A percentile compares a stretch with the other conserved stretches of the same genome.
phyloP scores from a whole-genome alignment of 441 rosid genomes.

The Rhodomyrtus psidioides region DNA sequence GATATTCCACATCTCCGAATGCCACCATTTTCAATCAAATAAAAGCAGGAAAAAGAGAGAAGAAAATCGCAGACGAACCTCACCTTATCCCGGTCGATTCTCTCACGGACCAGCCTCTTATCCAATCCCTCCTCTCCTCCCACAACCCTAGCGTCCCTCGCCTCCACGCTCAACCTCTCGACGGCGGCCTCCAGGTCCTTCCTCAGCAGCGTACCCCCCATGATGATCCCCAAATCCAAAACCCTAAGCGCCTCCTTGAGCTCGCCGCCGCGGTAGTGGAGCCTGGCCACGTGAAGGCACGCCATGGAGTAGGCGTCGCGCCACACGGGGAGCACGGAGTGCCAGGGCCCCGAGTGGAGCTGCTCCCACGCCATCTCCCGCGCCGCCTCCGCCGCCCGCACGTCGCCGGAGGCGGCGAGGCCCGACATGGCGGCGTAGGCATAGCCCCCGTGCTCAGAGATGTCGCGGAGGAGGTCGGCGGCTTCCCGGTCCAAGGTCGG shows the following conservation, averaged over 20 bases:
- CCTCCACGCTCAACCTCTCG: conserved; percentile 26
- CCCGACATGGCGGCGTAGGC: conserved; percentile 70
- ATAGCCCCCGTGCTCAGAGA: conserved; percentile 76
- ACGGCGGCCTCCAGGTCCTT: conserved; percentile 70
- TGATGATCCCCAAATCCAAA: conserved; percentile 85
- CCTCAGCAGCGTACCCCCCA: conserved; percentile 83
- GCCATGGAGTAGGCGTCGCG: conserved; percentile 96
- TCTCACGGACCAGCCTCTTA: conserved; percentile 17
- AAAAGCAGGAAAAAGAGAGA: background rate
- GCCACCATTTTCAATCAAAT: background rate
- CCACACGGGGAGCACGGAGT: conserved; percentile 89
- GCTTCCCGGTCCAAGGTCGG: conserved; percentile 67
- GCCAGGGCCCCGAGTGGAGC: conserved; percentile 98
- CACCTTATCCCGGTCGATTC: conserved; percentile 56
- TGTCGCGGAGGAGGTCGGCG: conserved; percentile 43
- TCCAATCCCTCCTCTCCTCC: conserved; percentile 3
- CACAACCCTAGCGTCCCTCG: conserved; percentile 17
- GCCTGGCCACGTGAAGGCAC: conserved; percentile 65
- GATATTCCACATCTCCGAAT: background rate
- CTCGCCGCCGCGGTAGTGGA: conserved; percentile 54
- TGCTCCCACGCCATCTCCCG: conserved; percentile 99
- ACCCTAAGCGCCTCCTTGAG: conserved; percentile 64
- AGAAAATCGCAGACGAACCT: conserved; percentile 23
- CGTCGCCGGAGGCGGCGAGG: conserved; percentile 64
- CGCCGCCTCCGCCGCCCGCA: conserved; percentile 87